A percentile compares a stretch with the other conserved stretches of the same genome.
Evolutionary conservation across 495 filamentous ascomycete species (phyloP).

Genomic region (Hypoxylon fuscum): DNA sequence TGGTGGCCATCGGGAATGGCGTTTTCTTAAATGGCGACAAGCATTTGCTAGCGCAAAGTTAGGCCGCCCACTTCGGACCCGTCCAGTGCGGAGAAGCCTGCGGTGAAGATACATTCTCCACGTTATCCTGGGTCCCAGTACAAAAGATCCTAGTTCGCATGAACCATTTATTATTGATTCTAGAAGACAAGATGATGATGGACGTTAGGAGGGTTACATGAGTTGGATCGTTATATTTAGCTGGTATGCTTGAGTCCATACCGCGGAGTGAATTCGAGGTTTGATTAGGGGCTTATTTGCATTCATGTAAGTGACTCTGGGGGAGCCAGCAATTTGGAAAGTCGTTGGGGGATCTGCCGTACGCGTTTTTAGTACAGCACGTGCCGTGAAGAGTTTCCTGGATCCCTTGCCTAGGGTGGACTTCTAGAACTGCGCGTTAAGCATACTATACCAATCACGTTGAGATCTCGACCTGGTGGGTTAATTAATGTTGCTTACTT

Average conservation of each 20-base stretch:
- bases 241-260: not conserved
- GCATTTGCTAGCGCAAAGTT: conserved; percentile 14
- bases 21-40: conserved; percentile 15
- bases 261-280: not conserved
- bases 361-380: not conserved
- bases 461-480: not conserved
- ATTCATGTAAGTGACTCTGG: not conserved
- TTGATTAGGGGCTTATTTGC: not conserved
- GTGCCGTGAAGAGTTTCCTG: not conserved
- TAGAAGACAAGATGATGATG: not conserved
- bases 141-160: conserved; percentile 1
- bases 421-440: not conserved
- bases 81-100: conserved; percentile 20
- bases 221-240: not conserved
- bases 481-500: not conserved
- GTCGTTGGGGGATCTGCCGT: not conserved
- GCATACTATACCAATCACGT: not conserved
- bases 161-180: not conserved
- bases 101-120: conserved; percentile 18
- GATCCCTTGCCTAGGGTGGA: not conserved
- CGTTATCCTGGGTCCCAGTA: not conserved
- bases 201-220: not conserved
- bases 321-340: not conserved
- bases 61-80: conserved; percentile 8
- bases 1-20: conserved; percentile 9